phyloP scores from a whole-genome alignment of 352 stramenopile species.

The Pythium coloratum region DNA sequence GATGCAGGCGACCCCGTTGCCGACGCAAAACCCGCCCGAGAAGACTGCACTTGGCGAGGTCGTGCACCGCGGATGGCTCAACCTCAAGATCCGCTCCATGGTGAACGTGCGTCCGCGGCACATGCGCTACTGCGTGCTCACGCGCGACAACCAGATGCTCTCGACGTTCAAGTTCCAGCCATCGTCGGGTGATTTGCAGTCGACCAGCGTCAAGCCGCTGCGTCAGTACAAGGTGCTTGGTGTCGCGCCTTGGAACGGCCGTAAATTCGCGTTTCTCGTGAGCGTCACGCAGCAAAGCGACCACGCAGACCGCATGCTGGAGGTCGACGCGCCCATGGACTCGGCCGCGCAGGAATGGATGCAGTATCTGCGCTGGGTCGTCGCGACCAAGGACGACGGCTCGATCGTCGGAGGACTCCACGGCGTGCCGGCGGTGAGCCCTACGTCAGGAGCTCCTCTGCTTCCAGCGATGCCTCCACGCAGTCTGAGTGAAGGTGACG shows the following conservation, averaged over 20 bases:
- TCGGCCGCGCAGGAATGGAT: constrained; percentile 74
- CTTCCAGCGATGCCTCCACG: constrained; percentile 8
- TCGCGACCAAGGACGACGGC: constrained; percentile 41
- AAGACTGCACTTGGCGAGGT: constrained; percentile 68
- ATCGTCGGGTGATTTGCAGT: constrained; percentile 62
- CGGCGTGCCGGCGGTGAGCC: background rate
- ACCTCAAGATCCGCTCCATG: constrained; percentile 86
- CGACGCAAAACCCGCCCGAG: constrained; percentile 44
- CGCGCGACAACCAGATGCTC: constrained; percentile 55
- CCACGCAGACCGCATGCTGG: constrained; percentile 73
- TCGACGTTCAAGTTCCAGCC: constrained; percentile 89
- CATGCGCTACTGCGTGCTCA: constrained; percentile 86
- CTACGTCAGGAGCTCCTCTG: background rate
- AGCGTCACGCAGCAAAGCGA: constrained; percentile 70
- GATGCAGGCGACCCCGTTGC: constrained; percentile 56
- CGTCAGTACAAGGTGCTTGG: constrained; percentile 69
- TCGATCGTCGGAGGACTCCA: constrained; percentile 7
- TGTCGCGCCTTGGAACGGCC: constrained; percentile 69
- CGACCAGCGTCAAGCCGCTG: constrained; percentile 57
- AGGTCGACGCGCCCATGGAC: constrained; percentile 65
- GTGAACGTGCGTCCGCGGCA: constrained; percentile 83
- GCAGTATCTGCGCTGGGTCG: constrained; percentile 56
- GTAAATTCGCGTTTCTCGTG: constrained; percentile 74
- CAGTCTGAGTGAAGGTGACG: constrained; percentile 26
- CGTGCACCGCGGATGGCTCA: constrained; percentile 78